Evolutionary conservation across 768 basidiomycete species (phyloP).

Genomic region (Coprinellus micaceus): DNA sequence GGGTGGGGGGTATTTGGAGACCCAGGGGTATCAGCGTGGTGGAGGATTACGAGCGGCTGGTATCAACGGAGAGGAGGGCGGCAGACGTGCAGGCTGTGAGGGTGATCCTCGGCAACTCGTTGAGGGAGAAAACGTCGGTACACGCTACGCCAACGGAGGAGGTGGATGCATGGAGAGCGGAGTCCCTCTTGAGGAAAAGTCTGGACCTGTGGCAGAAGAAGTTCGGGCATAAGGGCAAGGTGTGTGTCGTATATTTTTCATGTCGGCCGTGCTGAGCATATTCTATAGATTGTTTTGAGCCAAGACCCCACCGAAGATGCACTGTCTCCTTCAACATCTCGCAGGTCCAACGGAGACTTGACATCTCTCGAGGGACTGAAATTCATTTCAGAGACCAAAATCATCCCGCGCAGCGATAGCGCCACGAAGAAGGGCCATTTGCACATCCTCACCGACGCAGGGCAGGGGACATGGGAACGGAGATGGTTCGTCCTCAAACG

Average conservation of each 20-base stretch:
- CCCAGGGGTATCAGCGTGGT: slow-evolving; percentile 86
- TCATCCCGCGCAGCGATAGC: slow-evolving; percentile 70
- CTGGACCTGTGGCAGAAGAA: slow-evolving; percentile 81
- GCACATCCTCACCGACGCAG: slow-evolving; percentile 76
- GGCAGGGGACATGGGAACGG: slow-evolving; percentile 75
- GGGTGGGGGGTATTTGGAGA: slow-evolving; percentile 65
- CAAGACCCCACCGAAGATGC: slow-evolving; percentile 67
- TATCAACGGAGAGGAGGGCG: slow-evolving; percentile 65
- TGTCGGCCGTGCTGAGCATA: slow-evolving; percentile 16
- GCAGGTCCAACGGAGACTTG: slow-evolving; percentile 25
- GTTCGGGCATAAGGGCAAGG: slow-evolving; percentile 74
- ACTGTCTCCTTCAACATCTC: slow-evolving; percentile 26
- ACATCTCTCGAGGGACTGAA: slow-evolving; percentile 54
- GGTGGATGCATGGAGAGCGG: slow-evolving; percentile 61
- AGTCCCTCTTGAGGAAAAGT: slow-evolving; percentile 61
- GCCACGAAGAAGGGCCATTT: slow-evolving; percentile 84
- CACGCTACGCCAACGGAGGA: slow-evolving; percentile 41
- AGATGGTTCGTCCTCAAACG: slow-evolving; percentile 86
- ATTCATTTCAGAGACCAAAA: slow-evolving; percentile 67
- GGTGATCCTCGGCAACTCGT: slow-evolving; percentile 61
- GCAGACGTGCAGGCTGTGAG: slow-evolving; percentile 91
- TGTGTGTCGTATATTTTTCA: slow-evolving; percentile 30
- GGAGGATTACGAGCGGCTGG: slow-evolving; percentile 76
- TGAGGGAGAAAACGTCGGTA: slow-evolving; percentile 23
- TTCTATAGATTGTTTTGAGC: slow-evolving; percentile 66